phyloP scores from a whole-genome alignment of 495 filamentous ascomycete genomes.

The Podospora pseudoanserina region DNA sequence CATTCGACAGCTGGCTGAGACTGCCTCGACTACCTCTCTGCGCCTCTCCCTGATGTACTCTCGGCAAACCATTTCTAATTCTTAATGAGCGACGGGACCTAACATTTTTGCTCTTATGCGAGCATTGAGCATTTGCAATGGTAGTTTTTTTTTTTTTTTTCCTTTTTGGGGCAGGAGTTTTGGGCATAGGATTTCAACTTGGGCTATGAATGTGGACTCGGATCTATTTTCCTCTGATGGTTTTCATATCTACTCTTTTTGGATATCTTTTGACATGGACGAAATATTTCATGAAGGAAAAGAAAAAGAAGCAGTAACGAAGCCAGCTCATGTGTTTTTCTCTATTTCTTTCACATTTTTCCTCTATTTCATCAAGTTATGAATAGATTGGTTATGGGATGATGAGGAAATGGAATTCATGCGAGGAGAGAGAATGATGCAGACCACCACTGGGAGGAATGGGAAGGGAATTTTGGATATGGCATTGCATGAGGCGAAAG shows the following conservation, averaged over 20 bases:
- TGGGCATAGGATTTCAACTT: constrained; percentile 3
- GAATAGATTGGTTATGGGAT: not conserved
- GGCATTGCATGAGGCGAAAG: not conserved
- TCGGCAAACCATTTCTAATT: constrained; percentile 18
- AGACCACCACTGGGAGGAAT: not conserved
- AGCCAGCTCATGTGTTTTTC: constrained; percentile 18
- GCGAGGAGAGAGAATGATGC: not conserved
- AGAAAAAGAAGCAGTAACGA: constrained; percentile 32
- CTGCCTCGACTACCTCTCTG: not conserved
- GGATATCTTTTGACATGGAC: constrained; percentile 10
- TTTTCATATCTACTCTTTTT: constrained; percentile 6
- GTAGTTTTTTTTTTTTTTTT: constrained; percentile 2
- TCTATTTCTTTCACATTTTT: not conserved
- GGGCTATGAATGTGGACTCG: constrained; percentile 2
- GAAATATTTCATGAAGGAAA: constrained; percentile 4
- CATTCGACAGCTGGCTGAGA: not conserved
- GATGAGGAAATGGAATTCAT: not conserved
- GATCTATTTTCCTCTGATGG: not conserved
- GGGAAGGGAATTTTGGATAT: not conserved
- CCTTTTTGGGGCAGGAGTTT: not conserved
- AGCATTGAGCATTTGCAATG: not conserved
- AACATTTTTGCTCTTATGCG: not conserved
- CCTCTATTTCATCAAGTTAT: not conserved
- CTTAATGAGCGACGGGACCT: constrained; percentile 16
- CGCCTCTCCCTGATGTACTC: constrained; percentile 12